Conservation (phyloP, 441 rosid species). For the Populus trichocarpa region DNA sequence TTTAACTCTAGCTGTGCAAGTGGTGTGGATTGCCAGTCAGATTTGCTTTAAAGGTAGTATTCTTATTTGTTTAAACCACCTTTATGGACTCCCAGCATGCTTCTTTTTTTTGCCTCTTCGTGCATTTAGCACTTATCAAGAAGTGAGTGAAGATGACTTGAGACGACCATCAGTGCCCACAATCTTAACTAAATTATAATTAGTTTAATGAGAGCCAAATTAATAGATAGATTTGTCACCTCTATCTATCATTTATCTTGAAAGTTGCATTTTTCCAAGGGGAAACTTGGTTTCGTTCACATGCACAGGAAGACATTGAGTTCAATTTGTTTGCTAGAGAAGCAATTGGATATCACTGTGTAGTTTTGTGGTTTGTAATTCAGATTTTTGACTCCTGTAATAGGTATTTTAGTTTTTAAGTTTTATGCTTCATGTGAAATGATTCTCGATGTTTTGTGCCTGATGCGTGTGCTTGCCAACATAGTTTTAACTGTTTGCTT, state of each 20-base stretch:
- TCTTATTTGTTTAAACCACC: not conserved
- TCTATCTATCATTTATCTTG: not conserved
- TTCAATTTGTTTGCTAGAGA: not conserved
- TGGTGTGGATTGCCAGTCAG: not conserved
- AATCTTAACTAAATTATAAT: not conserved
- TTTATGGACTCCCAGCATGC: not conserved
- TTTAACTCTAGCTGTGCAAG: not conserved
- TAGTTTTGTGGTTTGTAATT: not conserved
- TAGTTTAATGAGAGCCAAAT: not conserved
- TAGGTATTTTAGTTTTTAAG: not conserved
- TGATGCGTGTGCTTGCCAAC: not conserved
- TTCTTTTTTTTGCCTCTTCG: not conserved
- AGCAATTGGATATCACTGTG: not conserved
- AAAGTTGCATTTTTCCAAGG: not conserved
- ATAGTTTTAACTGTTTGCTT: slow-evolving; percentile 16
- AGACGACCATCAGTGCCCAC: not conserved
- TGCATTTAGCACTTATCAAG: not conserved
- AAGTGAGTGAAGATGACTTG: not conserved
- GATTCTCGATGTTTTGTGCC: slow-evolving; percentile 1
- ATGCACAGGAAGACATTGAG: not conserved
- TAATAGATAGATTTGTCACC: not conserved
- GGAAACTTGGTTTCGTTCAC: not conserved
- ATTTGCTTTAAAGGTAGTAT: not conserved
- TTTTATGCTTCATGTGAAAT: not conserved
- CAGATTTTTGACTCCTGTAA: not conserved